Evolutionary conservation across 2,329 filamentous ascomycete species (phyloP), one percentile per base, ranked within the genome.

Genomic region (Fusarium vanettenii): DNA sequence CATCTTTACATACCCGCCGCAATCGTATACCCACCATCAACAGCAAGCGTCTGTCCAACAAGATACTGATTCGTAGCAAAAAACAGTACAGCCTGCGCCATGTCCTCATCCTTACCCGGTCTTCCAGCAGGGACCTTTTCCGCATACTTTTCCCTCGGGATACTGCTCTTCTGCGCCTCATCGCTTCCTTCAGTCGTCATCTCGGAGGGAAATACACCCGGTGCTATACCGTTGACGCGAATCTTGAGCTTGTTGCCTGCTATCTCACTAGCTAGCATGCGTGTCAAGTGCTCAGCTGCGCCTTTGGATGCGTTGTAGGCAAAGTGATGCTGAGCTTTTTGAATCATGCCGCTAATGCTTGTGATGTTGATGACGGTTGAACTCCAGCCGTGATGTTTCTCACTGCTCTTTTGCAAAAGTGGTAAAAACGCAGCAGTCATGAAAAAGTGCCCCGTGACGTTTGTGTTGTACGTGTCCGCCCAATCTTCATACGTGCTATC

Each of bases 211-310:
- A 89, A 89, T 31, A 93, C 87, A 37, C 93, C 93, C 0, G 93
- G 93, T 0, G 93, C 93, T 70, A 94, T 94, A 45, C 92, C 90
- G 79, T 95, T 89, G 41, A 93, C 88, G 75, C 95, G 93, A 45
- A 89, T 86, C 80, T 90, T 92, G 70, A 93, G 87, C 22, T 88
- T 86, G 56, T 89, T 86, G 69, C 84, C 84, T 1, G 89, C 87
- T 7, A 93, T 80, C 81, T 93, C 92, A 41, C 86, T 84, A 0
- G 92, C 90, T 13, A 94, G 82, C 79, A 93, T 91, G 65, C 91
- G 86, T 37, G 87, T 91, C 64, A 94, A 82, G 75, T 94, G 92
- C 71, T 90, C 87, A 3, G 92, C 84, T 0, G 91, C 92, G 0
- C 88, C 92, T 82, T 94, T 94, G 71, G 84, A 88, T 0, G 90